A percentile compares a stretch with the other conserved stretches of the same genome.
Evolutionary conservation across 1,139 yeast species (phyloP).

Genomic region (Geotrichum restrictum): DNA sequence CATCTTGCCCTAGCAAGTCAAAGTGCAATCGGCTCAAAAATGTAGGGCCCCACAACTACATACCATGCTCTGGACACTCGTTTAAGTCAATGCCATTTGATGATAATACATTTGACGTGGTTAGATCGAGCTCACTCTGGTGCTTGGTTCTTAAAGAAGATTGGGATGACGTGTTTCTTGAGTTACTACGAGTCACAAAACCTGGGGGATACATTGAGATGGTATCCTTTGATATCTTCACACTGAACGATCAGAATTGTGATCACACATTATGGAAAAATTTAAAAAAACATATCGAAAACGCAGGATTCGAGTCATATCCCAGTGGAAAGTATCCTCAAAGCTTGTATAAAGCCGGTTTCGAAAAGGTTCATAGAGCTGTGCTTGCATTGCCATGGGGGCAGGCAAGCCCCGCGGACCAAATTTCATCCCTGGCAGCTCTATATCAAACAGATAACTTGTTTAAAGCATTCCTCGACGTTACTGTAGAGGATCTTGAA

Average conservation of each 20-base stretch:
- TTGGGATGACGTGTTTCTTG: too few relatives aligned
- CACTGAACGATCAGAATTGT: slow-evolving; percentile 23
- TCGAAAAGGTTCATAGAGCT: slow-evolving; percentile 32
- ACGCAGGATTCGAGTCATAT: slow-evolving; percentile 34
- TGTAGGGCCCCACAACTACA: slow-evolving; percentile 35
- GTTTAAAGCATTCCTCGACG: slow-evolving; percentile 30
- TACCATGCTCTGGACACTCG: slow-evolving; percentile 35
- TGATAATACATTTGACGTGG: slow-evolving; percentile 38
- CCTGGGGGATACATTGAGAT: too few relatives aligned
- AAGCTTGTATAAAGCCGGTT: slow-evolving; percentile 36
- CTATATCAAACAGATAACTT: slow-evolving; percentile 33
- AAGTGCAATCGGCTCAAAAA: too few relatives aligned
- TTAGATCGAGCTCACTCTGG: slow-evolving; percentile 36
- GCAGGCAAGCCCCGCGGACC: slow-evolving; percentile 37
- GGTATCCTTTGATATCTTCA: too few relatives aligned
- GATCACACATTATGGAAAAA: slow-evolving; percentile 31
- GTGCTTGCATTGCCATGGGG: slow-evolving; percentile 32
- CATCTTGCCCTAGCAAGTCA: too few relatives aligned
- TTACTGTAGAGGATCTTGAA: slow-evolving; percentile 28
- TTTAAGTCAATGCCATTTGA: slow-evolving; percentile 38
- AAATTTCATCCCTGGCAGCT: slow-evolving; percentile 33
- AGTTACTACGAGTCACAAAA: too few relatives aligned
- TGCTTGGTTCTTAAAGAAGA: slow-evolving; percentile 33
- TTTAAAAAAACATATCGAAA: slow-evolving; percentile 29
- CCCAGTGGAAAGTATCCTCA: slow-evolving; percentile 32